Percentiles rank a stretch among this genome's conserved stretches.
Conservation (phyloP, 495 filamentous ascomycete genomes). For the Aspergillus asperescens region DNA sequence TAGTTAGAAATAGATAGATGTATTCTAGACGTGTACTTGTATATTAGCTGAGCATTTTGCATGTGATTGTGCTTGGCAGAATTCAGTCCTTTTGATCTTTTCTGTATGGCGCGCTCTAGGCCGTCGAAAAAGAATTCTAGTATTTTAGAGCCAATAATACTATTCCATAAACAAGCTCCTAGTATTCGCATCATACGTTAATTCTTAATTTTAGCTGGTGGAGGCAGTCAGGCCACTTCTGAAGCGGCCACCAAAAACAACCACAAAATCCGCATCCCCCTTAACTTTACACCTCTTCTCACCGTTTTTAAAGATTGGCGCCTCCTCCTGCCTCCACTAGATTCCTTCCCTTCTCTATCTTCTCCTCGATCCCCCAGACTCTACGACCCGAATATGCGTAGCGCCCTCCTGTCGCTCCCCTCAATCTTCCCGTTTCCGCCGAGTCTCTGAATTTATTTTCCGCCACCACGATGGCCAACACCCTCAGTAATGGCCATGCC, state of each 20-base stretch:
- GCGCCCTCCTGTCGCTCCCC: constrained; percentile 5
- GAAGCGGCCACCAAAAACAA: neutral
- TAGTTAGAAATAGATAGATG: neutral
- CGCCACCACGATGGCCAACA: constrained; percentile 22
- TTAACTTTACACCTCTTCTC: constrained; percentile 10
- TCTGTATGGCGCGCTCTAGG: neutral
- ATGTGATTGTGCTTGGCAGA: constrained; percentile 12
- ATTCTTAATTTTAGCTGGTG: neutral
- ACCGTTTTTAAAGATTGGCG: neutral
- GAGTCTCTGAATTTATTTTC: constrained; percentile 9
- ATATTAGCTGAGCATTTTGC: constrained; percentile 7
- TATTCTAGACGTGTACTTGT: constrained; percentile 6
- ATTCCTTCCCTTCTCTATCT: constrained; percentile 5
- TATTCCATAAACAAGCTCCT: neutral
- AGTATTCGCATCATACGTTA: constrained; percentile 10
- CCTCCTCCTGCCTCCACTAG: neutral
- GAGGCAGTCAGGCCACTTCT: constrained; percentile 13
- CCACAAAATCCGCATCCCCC: neutral
- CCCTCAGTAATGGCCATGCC: constrained; percentile 26
- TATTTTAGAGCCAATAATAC: neutral
- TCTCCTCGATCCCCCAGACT: neutral
- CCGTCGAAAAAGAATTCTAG: neutral
- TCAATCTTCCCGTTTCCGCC: constrained; percentile 7
- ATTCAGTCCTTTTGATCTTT: neutral
- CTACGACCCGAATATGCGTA: constrained; percentile 15